Percentiles rank a stretch among this genome's conserved stretches.
Evolutionary conservation across 768 basidiomycete genomes (phyloP).

Genomic region (Leccinum subtestaceum): DNA sequence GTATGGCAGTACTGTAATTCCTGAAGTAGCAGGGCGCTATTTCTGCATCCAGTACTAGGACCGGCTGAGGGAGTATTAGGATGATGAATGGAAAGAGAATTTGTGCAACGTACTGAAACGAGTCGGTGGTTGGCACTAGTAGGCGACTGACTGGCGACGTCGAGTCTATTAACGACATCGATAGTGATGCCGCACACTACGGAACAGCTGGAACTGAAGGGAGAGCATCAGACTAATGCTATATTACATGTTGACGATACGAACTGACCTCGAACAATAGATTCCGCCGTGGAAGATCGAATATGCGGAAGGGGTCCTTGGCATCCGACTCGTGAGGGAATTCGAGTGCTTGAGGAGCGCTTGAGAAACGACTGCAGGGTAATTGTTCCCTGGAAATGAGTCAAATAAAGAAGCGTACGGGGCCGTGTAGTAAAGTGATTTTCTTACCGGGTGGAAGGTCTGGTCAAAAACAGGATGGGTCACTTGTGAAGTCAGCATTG

Average conservation of each 20-base stretch:
- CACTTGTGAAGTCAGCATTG: slow-evolving; percentile 39
- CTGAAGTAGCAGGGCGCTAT: slow-evolving; percentile 77
- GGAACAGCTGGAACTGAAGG: slow-evolving; percentile 59
- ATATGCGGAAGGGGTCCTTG: slow-evolving; percentile 54
- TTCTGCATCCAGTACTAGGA: slow-evolving; percentile 64
- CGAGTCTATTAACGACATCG: slow-evolving; percentile 49
- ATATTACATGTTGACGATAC: not conserved
- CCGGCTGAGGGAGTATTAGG: slow-evolving; percentile 49
- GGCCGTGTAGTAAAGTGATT: not conserved
- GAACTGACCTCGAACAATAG: slow-evolving; percentile 65
- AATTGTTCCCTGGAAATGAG: slow-evolving; percentile 29
- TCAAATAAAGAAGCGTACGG: not conserved
- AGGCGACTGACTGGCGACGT: slow-evolving; percentile 44
- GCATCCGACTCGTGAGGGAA: slow-evolving; percentile 39
- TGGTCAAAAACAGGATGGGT: slow-evolving; percentile 45
- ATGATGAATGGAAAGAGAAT: not conserved
- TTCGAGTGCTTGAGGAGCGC: slow-evolving; percentile 37
- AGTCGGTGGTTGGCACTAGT: slow-evolving; percentile 57
- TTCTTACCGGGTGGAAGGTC: slow-evolving; percentile 42
- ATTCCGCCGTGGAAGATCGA: slow-evolving; percentile 64
- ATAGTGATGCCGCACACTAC: slow-evolving; percentile 71
- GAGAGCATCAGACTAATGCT: not conserved
- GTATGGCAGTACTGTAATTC: slow-evolving; percentile 63
- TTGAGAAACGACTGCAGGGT: slow-evolving; percentile 34
- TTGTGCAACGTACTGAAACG: slow-evolving; percentile 57